phyloP scores from a whole-genome alignment of 306 rosid genomes.

The Argentina anserina region DNA sequence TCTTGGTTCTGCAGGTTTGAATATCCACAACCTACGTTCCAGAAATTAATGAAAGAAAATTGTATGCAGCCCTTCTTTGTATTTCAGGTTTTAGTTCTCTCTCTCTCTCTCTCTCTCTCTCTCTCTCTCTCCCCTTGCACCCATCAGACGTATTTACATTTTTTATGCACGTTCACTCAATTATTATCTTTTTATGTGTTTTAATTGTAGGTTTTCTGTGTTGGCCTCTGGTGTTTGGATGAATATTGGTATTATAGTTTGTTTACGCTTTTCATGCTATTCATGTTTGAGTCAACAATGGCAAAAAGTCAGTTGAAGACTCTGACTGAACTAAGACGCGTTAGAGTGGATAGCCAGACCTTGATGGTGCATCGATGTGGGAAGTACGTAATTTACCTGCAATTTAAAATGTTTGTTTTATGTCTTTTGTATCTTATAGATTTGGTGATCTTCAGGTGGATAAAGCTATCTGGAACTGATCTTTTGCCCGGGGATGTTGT shows the following conservation, averaged over 20 bases:
- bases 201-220: conserved; percentile 79
- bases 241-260: conserved; percentile 99
- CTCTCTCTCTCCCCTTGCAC: conserved; percentile 11
- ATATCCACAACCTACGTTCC: conserved; percentile 97
- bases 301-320: conserved; percentile 97
- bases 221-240: conserved; percentile 99
- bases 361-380: conserved; percentile 93
- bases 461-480: conserved; percentile 79
- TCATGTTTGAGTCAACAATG: conserved; percentile 99
- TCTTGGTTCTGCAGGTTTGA: conserved; percentile 72
- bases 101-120: neutral
- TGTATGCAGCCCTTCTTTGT: conserved; percentile 98
- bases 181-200: conserved; percentile 12
- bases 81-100: conserved; percentile 64
- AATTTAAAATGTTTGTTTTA: conserved; percentile 3
- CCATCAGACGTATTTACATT: neutral
- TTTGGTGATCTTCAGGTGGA: conserved; percentile 65
- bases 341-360: conserved; percentile 88
- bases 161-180: conserved; percentile 13
- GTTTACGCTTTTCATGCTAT: conserved; percentile 93
- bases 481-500: conserved; percentile 98
- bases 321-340: conserved; percentile 93
- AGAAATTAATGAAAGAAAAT: conserved; percentile 91
- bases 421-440: neutral
- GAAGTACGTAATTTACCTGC: conserved; percentile 60